Conservation (phyloP, 1,139 yeast genomes). For the Sugiyamaella neomexicana region DNA sequence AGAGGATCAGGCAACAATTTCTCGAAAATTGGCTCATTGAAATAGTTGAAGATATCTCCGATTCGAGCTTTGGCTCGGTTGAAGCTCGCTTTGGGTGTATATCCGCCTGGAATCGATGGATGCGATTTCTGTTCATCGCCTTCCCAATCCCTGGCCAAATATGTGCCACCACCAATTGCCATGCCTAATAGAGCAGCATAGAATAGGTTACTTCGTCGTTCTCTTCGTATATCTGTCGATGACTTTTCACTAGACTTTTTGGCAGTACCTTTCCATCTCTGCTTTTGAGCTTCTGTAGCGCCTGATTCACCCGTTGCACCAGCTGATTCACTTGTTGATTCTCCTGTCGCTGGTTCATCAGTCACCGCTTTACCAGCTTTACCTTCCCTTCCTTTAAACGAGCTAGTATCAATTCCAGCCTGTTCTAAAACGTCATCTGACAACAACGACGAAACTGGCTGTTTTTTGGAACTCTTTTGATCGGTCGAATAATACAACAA, state of each 20-base stretch:
- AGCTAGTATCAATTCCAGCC: slow-evolving; percentile 73
- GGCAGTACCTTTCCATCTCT: slow-evolving; percentile 42
- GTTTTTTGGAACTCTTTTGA: slow-evolving; percentile 30
- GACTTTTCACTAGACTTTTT: slow-evolving; percentile 53
- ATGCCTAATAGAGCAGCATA: slow-evolving; percentile 54
- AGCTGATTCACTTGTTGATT: too few species aligned
- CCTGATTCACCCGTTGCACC: slow-evolving; percentile 10
- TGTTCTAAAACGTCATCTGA: slow-evolving; percentile 79
- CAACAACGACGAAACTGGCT: slow-evolving; percentile 56
- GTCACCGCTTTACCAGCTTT: too few species aligned
- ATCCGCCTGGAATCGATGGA: slow-evolving; percentile 63
- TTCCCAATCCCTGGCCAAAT: slow-evolving; percentile 86
- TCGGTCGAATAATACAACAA: slow-evolving; percentile 6
- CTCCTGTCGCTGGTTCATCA: too few species aligned
- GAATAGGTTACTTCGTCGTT: slow-evolving; percentile 37
- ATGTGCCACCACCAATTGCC: slow-evolving; percentile 65
- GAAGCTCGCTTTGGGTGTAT: slow-evolving; percentile 52
- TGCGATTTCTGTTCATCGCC: slow-evolving; percentile 58
- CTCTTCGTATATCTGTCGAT: slow-evolving; percentile 64
- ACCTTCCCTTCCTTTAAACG: slow-evolving; percentile 28
- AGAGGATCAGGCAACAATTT: slow-evolving; percentile 90
- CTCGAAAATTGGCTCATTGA: slow-evolving; percentile 92
- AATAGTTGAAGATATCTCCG: slow-evolving; percentile 73
- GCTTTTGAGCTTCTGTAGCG: slow-evolving; percentile 32
- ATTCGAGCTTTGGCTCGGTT: slow-evolving; percentile 68